Percentiles rank a stretch among this genome's conserved stretches.
These are phyloP conservation scores for Cutaneotrichosporon mucoides DNA, from an alignment of 1,284 basidiomycete genomes.

Conservation along the genomic window DNA sequence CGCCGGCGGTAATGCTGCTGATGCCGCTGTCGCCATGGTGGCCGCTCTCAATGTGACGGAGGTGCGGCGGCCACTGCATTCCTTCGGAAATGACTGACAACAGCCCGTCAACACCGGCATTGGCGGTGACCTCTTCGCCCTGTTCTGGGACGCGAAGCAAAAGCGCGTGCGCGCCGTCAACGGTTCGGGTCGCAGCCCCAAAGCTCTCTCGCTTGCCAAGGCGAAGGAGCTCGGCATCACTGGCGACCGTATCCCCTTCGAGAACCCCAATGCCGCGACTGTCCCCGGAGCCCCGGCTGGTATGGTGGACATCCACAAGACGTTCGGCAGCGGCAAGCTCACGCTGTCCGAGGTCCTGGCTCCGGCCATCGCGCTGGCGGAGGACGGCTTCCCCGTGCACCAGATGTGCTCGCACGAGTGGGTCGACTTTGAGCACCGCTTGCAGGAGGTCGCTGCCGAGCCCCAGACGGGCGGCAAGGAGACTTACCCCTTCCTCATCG, in stretches of 20 bases:
- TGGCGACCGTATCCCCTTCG: slow-evolving; percentile 57
- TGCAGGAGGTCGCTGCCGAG: slow-evolving; percentile 5
- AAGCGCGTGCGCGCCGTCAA: slow-evolving; percentile 64
- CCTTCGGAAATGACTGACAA: no score
- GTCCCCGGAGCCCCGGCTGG: slow-evolving; percentile 87
- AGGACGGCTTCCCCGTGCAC: slow-evolving; percentile 62
- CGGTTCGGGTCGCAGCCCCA: slow-evolving; percentile 69
- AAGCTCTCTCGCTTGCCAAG: slow-evolving; percentile 70
- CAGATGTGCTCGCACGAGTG: slow-evolving; percentile 50
- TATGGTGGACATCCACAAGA: slow-evolving; percentile 79
- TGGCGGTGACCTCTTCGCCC: slow-evolving; percentile 71
- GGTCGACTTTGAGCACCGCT: slow-evolving; percentile 6
- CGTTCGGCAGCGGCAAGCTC: slow-evolving; percentile 72
- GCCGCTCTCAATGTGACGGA: slow-evolving; percentile 84
- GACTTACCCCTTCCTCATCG: slow-evolving; percentile 23
- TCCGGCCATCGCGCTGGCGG: slow-evolving; percentile 74
- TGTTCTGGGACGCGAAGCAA: slow-evolving; percentile 79
- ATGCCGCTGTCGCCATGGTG: slow-evolving; percentile 73
- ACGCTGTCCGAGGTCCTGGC: slow-evolving; percentile 67
- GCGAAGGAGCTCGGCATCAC: slow-evolving; percentile 61
- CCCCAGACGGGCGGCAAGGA: not conserved
- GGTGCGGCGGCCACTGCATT: slow-evolving; percentile 53
- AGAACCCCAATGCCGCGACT: slow-evolving; percentile 78
- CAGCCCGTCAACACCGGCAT: slow-evolving; percentile 31
- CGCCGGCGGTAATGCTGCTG: slow-evolving; percentile 82